Base-by-base conservation (phyloP, 192 early-diverging fungal genomes). In the Gryganskiella cystojenkinii region DNA sequence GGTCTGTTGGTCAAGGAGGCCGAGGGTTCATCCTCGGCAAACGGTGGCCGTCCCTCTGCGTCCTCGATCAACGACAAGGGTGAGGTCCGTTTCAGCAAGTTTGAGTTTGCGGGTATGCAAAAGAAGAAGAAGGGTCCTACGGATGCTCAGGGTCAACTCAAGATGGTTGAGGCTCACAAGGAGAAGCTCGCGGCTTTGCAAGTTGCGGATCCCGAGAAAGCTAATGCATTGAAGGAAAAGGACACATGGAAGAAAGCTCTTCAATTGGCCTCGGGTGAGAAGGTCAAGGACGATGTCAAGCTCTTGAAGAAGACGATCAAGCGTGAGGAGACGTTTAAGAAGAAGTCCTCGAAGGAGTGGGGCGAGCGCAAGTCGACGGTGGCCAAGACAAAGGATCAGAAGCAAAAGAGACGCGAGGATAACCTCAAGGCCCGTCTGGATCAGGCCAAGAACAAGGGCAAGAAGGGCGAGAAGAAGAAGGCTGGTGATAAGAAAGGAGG, bases 261-360 rank as follows among this genome's bases (percentile, higher is more conserved):
- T 55, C 86, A 89, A 56, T 84, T 91, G 79, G 95, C 96, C 3
- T 83, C 87, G 64, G 97, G 97, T 65, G 92, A 95, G 71, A 96
- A 95, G 82, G 87, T 97, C 61, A 94, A 95, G 82, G 97, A 99
- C 75, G 93, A 99, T 50, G 71, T 90, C 58, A 94, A 90, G 73
- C 81, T 97, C 43, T 85, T 99, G 37, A 95, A 97, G 82, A 96
- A 96, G 82, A 92, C 92, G 0, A 87, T 99, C 45, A 96, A 95
- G 79, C 90, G 93, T 49, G 86, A 92, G 62, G 89, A 94, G 61
- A 85, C 92, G 67, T 67, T 82, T 56, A 99, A 99, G 90, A 82
- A 79, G 73, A 97, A 95, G 91, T 94, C 92, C 64, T 70, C 87
- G 27, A 83, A 90, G 54, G 90, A 92, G 53, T 99, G 97, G 97